phyloP scores from a whole-genome alignment of 306 rosid genomes.

The Quercus mongolica region DNA sequence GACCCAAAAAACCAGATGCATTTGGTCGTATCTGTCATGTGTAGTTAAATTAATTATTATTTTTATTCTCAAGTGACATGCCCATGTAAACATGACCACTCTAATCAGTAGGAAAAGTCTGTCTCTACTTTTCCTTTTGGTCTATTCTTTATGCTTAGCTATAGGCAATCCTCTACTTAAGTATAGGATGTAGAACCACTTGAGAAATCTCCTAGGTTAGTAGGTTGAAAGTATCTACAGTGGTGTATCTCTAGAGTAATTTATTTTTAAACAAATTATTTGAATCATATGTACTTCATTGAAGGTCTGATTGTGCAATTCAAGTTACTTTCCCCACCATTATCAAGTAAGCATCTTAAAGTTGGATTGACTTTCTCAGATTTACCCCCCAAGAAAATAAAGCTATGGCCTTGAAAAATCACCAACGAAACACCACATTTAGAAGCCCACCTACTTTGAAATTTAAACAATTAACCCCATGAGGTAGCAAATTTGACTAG shows the following conservation, averaged over 20 bases:
- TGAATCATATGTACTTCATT: neutral
- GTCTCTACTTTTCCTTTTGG: neutral
- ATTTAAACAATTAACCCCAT: too few relatives aligned
- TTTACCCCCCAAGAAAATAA: neutral
- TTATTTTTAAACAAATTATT: neutral
- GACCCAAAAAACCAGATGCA: neutral
- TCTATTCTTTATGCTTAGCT: neutral
- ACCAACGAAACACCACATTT: too few relatives aligned
- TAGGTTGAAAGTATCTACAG: neutral
- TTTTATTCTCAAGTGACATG: neutral
- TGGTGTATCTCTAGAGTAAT: neutral
- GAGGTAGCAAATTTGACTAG: too few relatives aligned
- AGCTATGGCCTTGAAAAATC: too few relatives aligned
- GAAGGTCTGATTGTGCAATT: neutral
- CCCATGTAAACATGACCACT: neutral
- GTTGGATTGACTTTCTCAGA: neutral
- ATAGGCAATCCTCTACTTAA: neutral
- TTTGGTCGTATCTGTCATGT: neutral
- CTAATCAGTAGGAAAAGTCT: neutral
- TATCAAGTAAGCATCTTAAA: neutral
- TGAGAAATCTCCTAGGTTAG: neutral
- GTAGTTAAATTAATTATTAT: neutral
- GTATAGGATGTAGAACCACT: neutral
- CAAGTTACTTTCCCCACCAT: neutral
- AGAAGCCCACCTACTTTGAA: too few relatives aligned